phyloP scores from a whole-genome alignment of 2,329 filamentous ascomycete species.

The Biscogniauxia sp. region DNA sequence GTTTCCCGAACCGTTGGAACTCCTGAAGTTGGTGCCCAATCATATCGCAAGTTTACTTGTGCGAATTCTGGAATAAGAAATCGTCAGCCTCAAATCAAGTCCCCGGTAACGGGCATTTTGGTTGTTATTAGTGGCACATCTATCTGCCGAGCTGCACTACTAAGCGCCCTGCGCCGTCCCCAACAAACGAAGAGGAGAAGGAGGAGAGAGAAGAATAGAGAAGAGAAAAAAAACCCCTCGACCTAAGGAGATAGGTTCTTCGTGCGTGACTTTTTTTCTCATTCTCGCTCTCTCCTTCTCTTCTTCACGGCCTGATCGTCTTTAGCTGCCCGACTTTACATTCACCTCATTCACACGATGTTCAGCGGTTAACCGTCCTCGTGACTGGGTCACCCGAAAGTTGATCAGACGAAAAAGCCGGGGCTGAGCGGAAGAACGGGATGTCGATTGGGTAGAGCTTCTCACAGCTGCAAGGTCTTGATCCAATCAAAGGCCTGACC shows the following conservation, averaged over 20 bases:
- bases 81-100: background rate
- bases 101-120: background rate
- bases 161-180: background rate
- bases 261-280: background rate
- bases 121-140: background rate
- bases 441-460: background rate
- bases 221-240: background rate
- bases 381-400: background rate
- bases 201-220: background rate
- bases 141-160: background rate
- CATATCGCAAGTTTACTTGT: background rate
- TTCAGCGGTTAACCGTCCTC: background rate
- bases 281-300: no score
- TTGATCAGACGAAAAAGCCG: background rate
- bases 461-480: background rate
- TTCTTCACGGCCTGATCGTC: background rate
- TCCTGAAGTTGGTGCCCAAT: background rate
- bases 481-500: background rate
- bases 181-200: background rate
- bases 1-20: background rate
- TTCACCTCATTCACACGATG: background rate
- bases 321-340: background rate
- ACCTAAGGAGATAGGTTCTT: background rate
- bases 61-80: background rate
- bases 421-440: background rate